A percentile compares a stretch with the other conserved stretches of the same genome.
Evolutionary conservation across 305 asterid species (phyloP).

Genomic region (Solanum hybrid): DNA sequence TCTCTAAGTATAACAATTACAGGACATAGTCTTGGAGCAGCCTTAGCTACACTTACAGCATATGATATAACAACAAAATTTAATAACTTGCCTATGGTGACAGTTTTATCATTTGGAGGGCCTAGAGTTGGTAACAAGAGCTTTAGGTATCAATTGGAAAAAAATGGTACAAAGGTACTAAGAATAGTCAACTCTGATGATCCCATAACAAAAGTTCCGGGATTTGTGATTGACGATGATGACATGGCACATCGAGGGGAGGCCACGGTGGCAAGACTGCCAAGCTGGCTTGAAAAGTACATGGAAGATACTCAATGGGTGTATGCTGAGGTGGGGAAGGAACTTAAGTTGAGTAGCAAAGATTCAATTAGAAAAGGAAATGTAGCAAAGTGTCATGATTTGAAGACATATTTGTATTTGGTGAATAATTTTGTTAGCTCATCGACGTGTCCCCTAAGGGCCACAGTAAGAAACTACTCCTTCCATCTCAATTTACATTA

Average conservation of each 20-base stretch:
- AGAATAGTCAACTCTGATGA: slow-evolving; percentile 84
- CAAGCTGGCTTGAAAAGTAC: slow-evolving; percentile 35
- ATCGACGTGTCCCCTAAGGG: slow-evolving; percentile 21
- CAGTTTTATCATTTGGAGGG: slow-evolving; percentile 84
- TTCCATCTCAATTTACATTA: not conserved
- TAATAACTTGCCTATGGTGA: slow-evolving; percentile 32
- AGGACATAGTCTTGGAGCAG: slow-evolving; percentile 92
- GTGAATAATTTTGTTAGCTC: slow-evolving; percentile 24
- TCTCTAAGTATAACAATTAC: slow-evolving; percentile 71
- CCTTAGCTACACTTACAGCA: slow-evolving; percentile 81
- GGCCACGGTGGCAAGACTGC: not conserved
- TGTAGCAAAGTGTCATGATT: slow-evolving; percentile 31
- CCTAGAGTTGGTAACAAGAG: slow-evolving; percentile 80
- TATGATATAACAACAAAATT: slow-evolving; percentile 54
- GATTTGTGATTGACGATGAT: slow-evolving; percentile 50
- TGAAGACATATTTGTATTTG: slow-evolving; percentile 35
- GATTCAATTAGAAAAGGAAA: slow-evolving; percentile 10
- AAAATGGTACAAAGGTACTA: slow-evolving; percentile 53
- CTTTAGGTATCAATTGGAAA: slow-evolving; percentile 47
- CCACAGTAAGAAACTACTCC: not conserved
- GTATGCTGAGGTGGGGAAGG: slow-evolving; percentile 35
- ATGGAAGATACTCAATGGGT: slow-evolving; percentile 47
- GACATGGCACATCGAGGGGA: slow-evolving; percentile 1
- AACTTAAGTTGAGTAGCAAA: slow-evolving; percentile 31
- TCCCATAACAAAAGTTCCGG: slow-evolving; percentile 68